Evolutionary conservation across 1,139 yeast species (phyloP).

Genomic region (Taphrina deformans): DNA sequence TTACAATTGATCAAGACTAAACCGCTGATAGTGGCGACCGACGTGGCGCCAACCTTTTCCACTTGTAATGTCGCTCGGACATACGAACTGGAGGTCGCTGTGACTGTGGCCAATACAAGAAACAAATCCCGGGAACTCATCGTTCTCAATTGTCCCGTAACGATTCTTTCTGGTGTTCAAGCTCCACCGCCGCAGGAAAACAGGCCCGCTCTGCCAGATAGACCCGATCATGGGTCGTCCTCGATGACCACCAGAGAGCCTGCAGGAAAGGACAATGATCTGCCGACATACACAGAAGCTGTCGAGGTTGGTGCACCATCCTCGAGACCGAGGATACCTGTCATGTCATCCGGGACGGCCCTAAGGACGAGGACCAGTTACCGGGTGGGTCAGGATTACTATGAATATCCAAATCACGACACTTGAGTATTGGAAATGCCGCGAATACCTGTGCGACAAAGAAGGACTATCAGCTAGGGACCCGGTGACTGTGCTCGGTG

Average conservation of each 20-base stretch:
- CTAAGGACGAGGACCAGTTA: slow-evolving; percentile 16
- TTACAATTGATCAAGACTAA: slow-evolving; percentile 5
- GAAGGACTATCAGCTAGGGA: too few relatives aligned
- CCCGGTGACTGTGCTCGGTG: too few relatives aligned
- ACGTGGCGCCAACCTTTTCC: slow-evolving; percentile 52
- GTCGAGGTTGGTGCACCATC: slow-evolving; percentile 13
- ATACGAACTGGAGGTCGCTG: slow-evolving; percentile 52
- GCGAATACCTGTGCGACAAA: too few relatives aligned
- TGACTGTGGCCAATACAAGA: slow-evolving; percentile 49
- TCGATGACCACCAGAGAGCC: neutral
- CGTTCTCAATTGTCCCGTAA: slow-evolving; percentile 14
- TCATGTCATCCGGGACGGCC: neutral
- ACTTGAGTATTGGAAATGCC: neutral
- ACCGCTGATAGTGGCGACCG: slow-evolving; percentile 21
- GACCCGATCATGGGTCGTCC: neutral
- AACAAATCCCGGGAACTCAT: slow-evolving; percentile 15
- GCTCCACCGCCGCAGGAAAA: slow-evolving; percentile 27
- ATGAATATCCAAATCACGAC: slow-evolving; percentile 8
- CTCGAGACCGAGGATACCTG: neutral
- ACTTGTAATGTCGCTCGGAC: slow-evolving; percentile 59
- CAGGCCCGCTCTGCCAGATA: neutral
- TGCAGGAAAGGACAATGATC: neutral
- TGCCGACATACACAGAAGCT: slow-evolving; percentile 8
- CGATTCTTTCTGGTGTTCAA: slow-evolving; percentile 16
- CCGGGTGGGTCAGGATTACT: slow-evolving; percentile 17